Evolutionary conservation across 352 stramenopile genomes (phyloP).

Genomic region (Thalassiosira mediterranea): DNA sequence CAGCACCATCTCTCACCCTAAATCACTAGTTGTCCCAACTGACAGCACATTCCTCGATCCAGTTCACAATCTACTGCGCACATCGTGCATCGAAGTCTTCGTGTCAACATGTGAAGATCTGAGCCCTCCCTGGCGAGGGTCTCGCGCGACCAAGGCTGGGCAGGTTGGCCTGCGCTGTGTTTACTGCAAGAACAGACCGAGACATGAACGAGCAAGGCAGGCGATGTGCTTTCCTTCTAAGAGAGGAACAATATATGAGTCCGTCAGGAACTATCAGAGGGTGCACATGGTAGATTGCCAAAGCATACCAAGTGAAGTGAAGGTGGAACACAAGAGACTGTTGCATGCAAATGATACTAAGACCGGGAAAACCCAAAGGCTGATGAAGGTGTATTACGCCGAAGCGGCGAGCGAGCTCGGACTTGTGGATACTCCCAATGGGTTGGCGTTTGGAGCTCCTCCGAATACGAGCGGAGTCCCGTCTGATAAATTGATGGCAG

Average conservation of each 20-base stretch:
- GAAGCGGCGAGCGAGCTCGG: constrained; percentile 63
- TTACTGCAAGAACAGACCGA: constrained; percentile 58
- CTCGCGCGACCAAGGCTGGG: constrained; percentile 48
- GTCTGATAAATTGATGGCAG: constrained; percentile 18
- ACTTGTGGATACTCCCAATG: constrained; percentile 63
- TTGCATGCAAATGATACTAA: constrained; percentile 22
- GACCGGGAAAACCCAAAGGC: constrained; percentile 40
- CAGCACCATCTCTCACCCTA: neutral
- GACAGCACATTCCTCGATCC: constrained; percentile 29
- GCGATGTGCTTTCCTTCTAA: constrained; percentile 69
- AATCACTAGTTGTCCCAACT: constrained; percentile 5
- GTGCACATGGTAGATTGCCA: constrained; percentile 55
- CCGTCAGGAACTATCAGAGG: constrained; percentile 74
- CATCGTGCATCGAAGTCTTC: constrained; percentile 39
- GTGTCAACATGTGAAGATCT: constrained; percentile 15
- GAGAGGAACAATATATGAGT: constrained; percentile 69
- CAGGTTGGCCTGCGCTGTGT: constrained; percentile 71
- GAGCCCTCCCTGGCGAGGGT: constrained; percentile 11
- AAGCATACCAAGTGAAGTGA: constrained; percentile 53
- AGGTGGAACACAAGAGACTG: constrained; percentile 42
- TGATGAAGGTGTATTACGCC: constrained; percentile 61
- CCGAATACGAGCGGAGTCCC: constrained; percentile 34
- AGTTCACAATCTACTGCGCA: constrained; percentile 31
- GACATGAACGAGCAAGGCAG: constrained; percentile 43
- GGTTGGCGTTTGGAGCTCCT: constrained; percentile 59